A percentile compares a stretch with the other conserved stretches of the same genome.
Conservation (phyloP, 2,329 filamentous ascomycete species). For the Claviceps quebecensis region DNA sequence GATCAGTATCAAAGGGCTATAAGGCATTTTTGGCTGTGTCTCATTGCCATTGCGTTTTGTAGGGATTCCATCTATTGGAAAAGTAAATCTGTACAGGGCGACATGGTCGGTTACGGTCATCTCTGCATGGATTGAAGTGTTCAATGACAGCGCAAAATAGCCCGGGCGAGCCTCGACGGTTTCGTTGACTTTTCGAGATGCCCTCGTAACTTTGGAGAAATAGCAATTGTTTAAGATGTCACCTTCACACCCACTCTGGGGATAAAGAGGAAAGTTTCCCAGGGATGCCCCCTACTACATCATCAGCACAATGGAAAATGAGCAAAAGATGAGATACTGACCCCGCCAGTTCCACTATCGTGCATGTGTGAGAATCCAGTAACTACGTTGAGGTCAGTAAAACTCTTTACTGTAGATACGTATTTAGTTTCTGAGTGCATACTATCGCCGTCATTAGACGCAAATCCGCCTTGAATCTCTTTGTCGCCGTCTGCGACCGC, state of each 20-base stretch:
- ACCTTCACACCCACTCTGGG: slow-evolving; percentile 30
- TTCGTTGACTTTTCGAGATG: slow-evolving; percentile 32
- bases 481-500: slow-evolving; percentile 14
- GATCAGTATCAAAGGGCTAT: slow-evolving; percentile 39
- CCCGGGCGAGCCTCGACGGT: slow-evolving; percentile 44
- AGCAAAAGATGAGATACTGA: slow-evolving; percentile 11
- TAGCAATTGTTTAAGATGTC: slow-evolving; percentile 34
- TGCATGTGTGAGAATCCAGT: slow-evolving; percentile 19
- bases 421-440: not conserved
- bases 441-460: slow-evolving; percentile 13
- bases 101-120: slow-evolving; percentile 48
- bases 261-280: slow-evolving; percentile 38
- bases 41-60: slow-evolving; percentile 6
- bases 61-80: slow-evolving; percentile 22
- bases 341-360: slow-evolving; percentile 17
- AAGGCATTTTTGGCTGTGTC: slow-evolving; percentile 4
- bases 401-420: not conserved
- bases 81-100: slow-evolving; percentile 47
- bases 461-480: slow-evolving; percentile 15
- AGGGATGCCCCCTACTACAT: slow-evolving; percentile 24
- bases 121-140: slow-evolving; percentile 43
- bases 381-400: slow-evolving; percentile 8
- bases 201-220: slow-evolving; percentile 33
- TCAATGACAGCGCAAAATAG: slow-evolving; percentile 44
- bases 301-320: not conserved